Evolutionary conservation across 176 grass and related monocot genomes (phyloP), one percentile per base, ranked within the genome.

Genomic region (Phragmites australis): DNA sequence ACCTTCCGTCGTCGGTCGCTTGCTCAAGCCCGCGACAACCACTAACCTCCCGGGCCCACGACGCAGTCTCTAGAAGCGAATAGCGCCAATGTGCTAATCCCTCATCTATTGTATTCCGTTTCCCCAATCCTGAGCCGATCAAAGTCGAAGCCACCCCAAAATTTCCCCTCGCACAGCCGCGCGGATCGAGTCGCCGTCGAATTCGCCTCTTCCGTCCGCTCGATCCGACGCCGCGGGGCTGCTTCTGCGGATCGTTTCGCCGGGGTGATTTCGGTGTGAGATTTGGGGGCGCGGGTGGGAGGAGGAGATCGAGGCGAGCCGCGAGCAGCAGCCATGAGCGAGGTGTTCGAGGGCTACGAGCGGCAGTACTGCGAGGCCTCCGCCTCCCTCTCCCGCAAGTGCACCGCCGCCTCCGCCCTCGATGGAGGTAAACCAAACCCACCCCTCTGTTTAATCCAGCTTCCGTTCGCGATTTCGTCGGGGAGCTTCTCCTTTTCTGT

Each of bases 331-430:
- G 74, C 56, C 78, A 97, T 97, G 88, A 97, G 93, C 67, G 93
- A 97, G 83, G 93, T 97, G 39, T 91, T 97, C 53, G 91, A 97
- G 83, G 88, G 94, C 61, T 97, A 97, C 86, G 91, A 97, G 86
- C 83, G 94, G 51, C 91, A 97, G 84, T 93, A 91, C 91, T 91
- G 90, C 68, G 94, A 97, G 94, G 88, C 85, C 23, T 87, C 90
- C 27, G 91, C 88, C 43, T 91, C 91, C 30, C 94, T 97, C 42
- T 93, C 83, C 41, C 83, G 85, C 81, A 93, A 97, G 80, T 93
- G 88, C 72, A 84, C 91, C 54, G 80, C 73, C 23, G 94, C 94
- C 53, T 88, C 91, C 73, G 83, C 67, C 58, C 82, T 88, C 39
- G 88, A 93, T 75, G 94, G 91, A 87, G 94, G 94, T 91, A 73